Base-by-base conservation (phyloP, 2,329 filamentous ascomycete genomes). In the Alternaria sp. region DNA sequence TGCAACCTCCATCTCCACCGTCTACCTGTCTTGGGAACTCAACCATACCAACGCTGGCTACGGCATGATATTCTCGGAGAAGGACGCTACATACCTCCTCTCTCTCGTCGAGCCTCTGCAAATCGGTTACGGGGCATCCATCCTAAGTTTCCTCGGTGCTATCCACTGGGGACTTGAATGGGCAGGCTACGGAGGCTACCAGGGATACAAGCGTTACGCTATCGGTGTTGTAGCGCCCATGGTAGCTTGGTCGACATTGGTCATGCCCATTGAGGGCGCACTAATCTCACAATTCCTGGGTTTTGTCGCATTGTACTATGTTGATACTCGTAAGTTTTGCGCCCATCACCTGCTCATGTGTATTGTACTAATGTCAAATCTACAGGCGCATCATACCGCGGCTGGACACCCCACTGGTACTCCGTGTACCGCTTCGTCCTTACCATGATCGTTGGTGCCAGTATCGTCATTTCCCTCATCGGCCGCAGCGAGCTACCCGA, bases 131-230 rank as follows among this genome's bases (percentile, higher is more conserved):
- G 93, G 94, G 54, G 94, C 93, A 46, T 87, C 96, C 57, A 95
- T 97, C 70, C 90, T 97, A 69, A 96, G 93, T 28, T 97, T 97
- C 83, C 86, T 97, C 1, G 94, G 94, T 42, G 93, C 93, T 33
- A 88, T 97, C 71, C 94, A 97, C 79, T 97, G 94, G 90, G 93
- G 93, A 55, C 83, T 97, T 17, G 93, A 97, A 79, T 96, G 89
- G 77, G 90, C 90, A 50, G 81, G 89, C 80, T 88, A 83, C 76
- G 80, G 88, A 78, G 78, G 86, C 72, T 70, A 84, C 61, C 88
- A 90, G 56, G 90, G 91, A 52, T 91, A 90, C 69, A 87, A 87
- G 69, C 90, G 93, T 62, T 97, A 96, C 76, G 87, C 87, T n/a
- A 87, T 93, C 65, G 93, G 93, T 68, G 87, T 97, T 13, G 75